Conservation (phyloP, 2,329 filamentous ascomycete genomes). For the Colletotrichum viniferum region DNA sequence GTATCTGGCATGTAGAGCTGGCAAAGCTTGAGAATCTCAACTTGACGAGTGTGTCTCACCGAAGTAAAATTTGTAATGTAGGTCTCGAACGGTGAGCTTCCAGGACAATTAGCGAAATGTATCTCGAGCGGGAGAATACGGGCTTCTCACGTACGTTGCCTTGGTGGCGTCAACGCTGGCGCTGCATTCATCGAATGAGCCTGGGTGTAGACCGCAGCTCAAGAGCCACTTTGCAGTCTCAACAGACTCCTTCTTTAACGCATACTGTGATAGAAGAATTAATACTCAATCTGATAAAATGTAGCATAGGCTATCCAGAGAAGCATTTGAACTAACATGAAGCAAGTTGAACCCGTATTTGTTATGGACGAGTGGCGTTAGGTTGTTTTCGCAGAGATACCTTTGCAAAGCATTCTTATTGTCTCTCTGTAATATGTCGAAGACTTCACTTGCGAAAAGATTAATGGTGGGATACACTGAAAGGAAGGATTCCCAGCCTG, state of each 20-base stretch:
- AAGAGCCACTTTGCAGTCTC: neutral
- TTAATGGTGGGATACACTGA: fast-evolving
- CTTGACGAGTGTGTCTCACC: no score
- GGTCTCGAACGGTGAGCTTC: no score
- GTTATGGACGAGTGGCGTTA: fast-evolving
- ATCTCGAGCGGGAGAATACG: no score
- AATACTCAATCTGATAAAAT: fast-evolving
- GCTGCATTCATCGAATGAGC: neutral
- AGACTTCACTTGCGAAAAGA: fast-evolving
- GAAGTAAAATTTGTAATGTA: no score
- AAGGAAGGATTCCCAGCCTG: neutral
- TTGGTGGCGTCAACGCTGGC: no score
- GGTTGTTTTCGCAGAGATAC: neutral
- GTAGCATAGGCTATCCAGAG: neutral
- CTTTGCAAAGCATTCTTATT: fast-evolving
- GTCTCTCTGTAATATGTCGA: fast-evolving
- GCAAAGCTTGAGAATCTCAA: neutral
- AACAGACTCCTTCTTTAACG: fast-evolving
- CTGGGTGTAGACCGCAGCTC: fast-evolving
- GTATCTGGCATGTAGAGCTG: neutral
- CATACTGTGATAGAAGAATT: neutral
- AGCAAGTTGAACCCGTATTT: neutral
- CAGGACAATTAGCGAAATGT: no score
- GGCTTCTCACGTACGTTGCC: no score
- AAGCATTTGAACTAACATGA: fast-evolving